A percentile compares a stretch with the other conserved stretches of the same genome.
These are phyloP conservation scores for Caryopteris hybrid DNA, from an alignment of 305 asterid species.

Conservation along the genomic window DNA sequence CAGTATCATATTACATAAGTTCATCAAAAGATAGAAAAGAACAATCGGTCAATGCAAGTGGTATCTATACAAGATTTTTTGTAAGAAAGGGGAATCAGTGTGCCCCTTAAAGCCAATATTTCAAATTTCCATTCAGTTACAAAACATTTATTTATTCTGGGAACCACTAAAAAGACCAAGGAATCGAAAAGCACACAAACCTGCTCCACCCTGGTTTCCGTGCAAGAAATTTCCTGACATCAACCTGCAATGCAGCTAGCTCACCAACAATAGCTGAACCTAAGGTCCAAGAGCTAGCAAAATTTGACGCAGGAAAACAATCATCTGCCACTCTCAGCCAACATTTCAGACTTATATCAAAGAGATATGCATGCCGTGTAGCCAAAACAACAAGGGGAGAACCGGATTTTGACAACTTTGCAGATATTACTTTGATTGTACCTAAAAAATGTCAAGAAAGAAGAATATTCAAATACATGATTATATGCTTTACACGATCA, in stretches of 20 bases:
- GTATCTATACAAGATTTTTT: neutral
- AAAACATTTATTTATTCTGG: too few relatives aligned
- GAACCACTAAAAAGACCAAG: too few relatives aligned
- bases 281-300: slow-evolving; percentile 84
- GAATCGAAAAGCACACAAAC: slow-evolving; percentile 33
- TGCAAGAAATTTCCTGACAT: slow-evolving; percentile 82
- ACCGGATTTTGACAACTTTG: slow-evolving; percentile 83
- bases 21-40: neutral
- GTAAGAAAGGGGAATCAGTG: neutral
- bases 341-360: slow-evolving; percentile 78
- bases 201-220: slow-evolving; percentile 98
- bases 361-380: slow-evolving; percentile 89
- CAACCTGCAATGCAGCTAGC: slow-evolving; percentile 86
- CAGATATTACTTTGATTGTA: slow-evolving; percentile 82
- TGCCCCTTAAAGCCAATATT: neutral
- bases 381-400: slow-evolving; percentile 87
- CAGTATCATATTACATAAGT: neutral
- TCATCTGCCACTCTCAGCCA: slow-evolving; percentile 98
- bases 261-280: slow-evolving; percentile 86
- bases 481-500: neutral
- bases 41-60: neutral
- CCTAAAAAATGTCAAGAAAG: slow-evolving; percentile 38
- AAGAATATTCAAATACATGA: neutral
- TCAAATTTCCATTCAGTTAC: neutral
- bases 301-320: slow-evolving; percentile 84